phyloP scores from a whole-genome alignment of 2,329 filamentous ascomycete species.

The Xylaria sp. region DNA sequence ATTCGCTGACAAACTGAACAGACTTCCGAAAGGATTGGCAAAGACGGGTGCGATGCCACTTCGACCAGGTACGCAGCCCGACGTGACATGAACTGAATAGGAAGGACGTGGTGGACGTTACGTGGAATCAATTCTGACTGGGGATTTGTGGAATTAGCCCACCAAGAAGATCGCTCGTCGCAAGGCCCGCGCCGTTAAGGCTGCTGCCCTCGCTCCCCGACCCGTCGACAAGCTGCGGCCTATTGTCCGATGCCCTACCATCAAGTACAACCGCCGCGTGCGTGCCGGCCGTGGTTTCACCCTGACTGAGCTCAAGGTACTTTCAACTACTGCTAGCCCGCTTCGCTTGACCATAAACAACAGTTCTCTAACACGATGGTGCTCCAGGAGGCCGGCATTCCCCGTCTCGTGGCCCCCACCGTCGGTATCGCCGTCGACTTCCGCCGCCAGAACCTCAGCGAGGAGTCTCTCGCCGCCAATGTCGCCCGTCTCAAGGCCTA shows the following conservation, averaged over 20 bases:
- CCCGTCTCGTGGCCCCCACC: constrained; percentile 92
- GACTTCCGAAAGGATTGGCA: constrained; percentile 99
- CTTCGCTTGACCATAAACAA: not conserved
- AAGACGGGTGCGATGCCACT: constrained; percentile 98
- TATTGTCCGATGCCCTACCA: constrained; percentile 94
- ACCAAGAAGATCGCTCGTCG: constrained; percentile 95
- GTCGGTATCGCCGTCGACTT: constrained; percentile 97
- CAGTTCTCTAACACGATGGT: constrained; percentile 49
- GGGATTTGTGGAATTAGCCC: constrained; percentile 67
- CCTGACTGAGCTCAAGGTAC: constrained; percentile 96
- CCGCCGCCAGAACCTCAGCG: constrained; percentile 96
- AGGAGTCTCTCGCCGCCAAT: constrained; percentile 94
- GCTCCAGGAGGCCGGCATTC: constrained; percentile 87
- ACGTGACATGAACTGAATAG: not conserved
- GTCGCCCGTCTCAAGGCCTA: constrained; percentile 98
- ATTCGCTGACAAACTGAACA: constrained; percentile 57
- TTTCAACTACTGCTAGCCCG: constrained; percentile 6
- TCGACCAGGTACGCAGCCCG: constrained; percentile 85
- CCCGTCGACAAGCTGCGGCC: constrained; percentile 97
- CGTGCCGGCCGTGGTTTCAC: constrained; percentile 98
- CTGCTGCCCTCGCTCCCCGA: constrained; percentile 92
- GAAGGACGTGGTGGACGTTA: not conserved
- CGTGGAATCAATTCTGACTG: constrained; percentile 37
- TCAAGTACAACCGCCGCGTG: constrained; percentile 99
- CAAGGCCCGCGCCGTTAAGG: constrained; percentile 92